These are phyloP conservation scores for Dryas alaskensis DNA, from an alignment of 306 rosid genomes.

Conservation along the genomic window DNA sequence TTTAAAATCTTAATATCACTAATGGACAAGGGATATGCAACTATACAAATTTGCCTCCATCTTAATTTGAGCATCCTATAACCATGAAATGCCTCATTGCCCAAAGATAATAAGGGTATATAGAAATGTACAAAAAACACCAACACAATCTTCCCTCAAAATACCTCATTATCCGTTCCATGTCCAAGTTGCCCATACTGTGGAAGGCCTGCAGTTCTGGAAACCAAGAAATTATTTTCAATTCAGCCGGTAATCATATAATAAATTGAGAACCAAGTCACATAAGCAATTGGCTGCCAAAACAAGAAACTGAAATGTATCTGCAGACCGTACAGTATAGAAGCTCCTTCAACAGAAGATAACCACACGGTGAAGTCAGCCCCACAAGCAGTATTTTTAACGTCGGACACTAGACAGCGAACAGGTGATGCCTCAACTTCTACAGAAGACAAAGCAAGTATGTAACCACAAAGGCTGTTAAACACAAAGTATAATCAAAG, in stretches of 20 bases:
- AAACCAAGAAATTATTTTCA: conserved; percentile 21
- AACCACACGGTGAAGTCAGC: conserved; percentile 92
- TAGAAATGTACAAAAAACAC: conserved; percentile 1
- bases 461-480: conserved; percentile 12
- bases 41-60: not conserved
- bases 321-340: conserved; percentile 85
- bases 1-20: too few relatives aligned
- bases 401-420: conserved; percentile 87
- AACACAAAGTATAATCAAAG: not conserved
- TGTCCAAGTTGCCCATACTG: conserved; percentile 98
- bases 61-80: not conserved
- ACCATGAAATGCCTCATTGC: not conserved
- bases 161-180: conserved; percentile 98
- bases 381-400: conserved; percentile 68
- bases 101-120: not conserved
- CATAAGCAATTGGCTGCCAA: not conserved
- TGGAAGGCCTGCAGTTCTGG: conserved; percentile 94
- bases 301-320: conserved; percentile 20
- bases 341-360: conserved; percentile 83
- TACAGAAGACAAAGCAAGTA: conserved; percentile 30
- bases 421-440: conserved; percentile 82
- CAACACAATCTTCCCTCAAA: conserved; percentile 14
- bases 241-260: conserved; percentile 17
- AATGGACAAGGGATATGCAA: not conserved
- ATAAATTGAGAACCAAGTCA: conserved; percentile 13